Evolutionary conservation across 2,329 filamentous ascomycete species (phyloP), one percentile per base, ranked within the genome.

Genomic region (Exserohilum turcica): DNA sequence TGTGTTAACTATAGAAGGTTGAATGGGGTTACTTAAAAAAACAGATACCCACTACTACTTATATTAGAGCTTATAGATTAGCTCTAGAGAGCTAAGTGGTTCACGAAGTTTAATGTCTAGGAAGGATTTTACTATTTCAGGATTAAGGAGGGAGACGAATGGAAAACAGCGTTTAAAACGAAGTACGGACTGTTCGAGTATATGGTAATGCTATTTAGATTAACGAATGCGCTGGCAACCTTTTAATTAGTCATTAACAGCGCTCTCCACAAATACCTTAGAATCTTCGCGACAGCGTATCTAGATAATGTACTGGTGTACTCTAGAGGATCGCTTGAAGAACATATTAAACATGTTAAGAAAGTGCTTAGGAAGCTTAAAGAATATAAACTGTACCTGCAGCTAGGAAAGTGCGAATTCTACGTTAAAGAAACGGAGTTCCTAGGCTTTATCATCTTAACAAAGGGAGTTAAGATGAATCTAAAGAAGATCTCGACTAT

Each of bases 351-450:
- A 31, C 40, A 71, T 42, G 53, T 72, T 15, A 19, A 56, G 36
- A 15, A 57, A 43, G 59, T 75, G n/a, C 43, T 31, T 9, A 3
- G 3, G 6, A 31, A 31, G 28, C 28, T 31, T 31, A 31, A 31
- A 12, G 28, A 31, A 31, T 31, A 31, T 6, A 31, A 31, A 6
- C 28, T 31, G 13, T 31, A 31, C 28, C 28, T 31, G 8, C 6
- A 31, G 13, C 28, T 6, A 31, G 28, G 13, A 31, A 31, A 31
- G 6, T 31, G 6, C 13, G 38, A 67, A 39, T 75, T 74, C 53
- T 54, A 68, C 48, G 54, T 53, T 29, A 52, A 66, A 21, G 32
- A 63, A 54, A 55, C 68, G 24, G 52, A 67, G 66, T 75, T 29
- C 42, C 40, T 16, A 9, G 6, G 28, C 8, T 31, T 31, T 31